Base-by-base conservation (phyloP, 2,329 filamentous ascomycete species). In the Cucurbitaria berberidis region DNA sequence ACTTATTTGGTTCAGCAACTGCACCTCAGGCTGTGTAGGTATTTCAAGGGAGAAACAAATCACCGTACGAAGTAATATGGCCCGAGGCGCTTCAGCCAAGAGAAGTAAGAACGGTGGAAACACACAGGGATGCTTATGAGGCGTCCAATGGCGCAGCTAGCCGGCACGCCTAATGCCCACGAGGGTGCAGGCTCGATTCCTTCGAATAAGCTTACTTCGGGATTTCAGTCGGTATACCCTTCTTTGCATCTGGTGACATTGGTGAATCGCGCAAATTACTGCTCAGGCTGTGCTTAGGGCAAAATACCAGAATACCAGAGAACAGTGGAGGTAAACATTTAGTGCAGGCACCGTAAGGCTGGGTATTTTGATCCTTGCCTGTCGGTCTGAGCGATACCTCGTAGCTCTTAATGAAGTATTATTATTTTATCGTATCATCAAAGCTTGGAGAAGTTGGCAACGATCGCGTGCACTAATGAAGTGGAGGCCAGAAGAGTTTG, bases 281-380 rank as follows among this genome's bases (percentile, higher is more conserved):
- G 29, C 3, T 30, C 5, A 11, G 9, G 29, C 15, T 30, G 5
- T 30, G 29, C 29, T 30, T 30, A 11, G 5, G 29, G 29, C 29
- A 70, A 51, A 67, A 63, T 69, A 70, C 70, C 46, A 62, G 67
- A 21, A 21, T 46, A 39, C 13, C 55, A 58, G 18, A 56, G 50
- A 16, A 62, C 62, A 1, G 58, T 63, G 4, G 62, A 65, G 32
- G 30, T 64, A 21, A 58, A 66, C n/a, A n/a, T n/a, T n/a, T n/a
- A n/a, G n/a, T n/a, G n/a, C n/a, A n/a, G n/a, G n/a, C n/a, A n/a
- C n/a, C n/a, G n/a, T n/a, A n/a, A n/a, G n/a, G n/a, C n/a, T n/a
- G n/a, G n/a, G n/a, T n/a, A n/a, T n/a, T n/a, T n/a, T n/a, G n/a
- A n/a, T n/a, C n/a, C n/a, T n/a, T n/a, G n/a, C n/a, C n/a, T n/a